phyloP scores from a whole-genome alignment of 129 eudicot species.

The Rutidosis leptorrhynchoides region DNA sequence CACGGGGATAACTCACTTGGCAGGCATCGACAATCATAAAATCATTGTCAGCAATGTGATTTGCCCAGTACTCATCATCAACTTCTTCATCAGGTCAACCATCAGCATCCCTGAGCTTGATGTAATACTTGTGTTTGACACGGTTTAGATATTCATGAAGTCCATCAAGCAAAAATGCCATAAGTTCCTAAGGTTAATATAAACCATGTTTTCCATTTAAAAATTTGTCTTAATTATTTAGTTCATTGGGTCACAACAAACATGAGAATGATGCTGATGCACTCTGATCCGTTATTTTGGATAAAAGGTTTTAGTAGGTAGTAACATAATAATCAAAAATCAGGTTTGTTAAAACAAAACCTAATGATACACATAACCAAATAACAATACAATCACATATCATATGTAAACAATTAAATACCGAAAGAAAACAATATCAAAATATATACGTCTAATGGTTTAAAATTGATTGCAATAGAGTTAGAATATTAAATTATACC shows the following conservation, averaged over 20 bases:
- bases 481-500: too few species aligned
- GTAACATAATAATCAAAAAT: too few species aligned
- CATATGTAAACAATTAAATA: too few species aligned
- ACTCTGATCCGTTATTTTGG: too few species aligned
- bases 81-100: conserved; percentile 98
- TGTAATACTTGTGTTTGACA: conserved; percentile 87
- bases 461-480: too few species aligned
- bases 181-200: conserved; percentile 62
- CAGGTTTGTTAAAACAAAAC: too few species aligned
- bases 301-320: too few species aligned
- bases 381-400: too few species aligned
- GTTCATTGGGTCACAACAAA: conserved; percentile 20
- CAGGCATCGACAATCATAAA: conserved; percentile 96
- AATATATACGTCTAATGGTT: too few species aligned
- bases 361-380: too few species aligned
- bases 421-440: too few species aligned
- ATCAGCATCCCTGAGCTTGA: conserved; percentile 85
- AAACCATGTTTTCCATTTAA: conserved; percentile 9
- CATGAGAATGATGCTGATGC: conserved; percentile 99
- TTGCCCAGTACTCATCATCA: conserved; percentile 97
- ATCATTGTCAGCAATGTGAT: conserved; percentile 94
- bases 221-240: background rate
- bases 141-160: conserved; percentile 97
- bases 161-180: conserved; percentile 92
- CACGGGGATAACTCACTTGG: conserved; percentile 49